Evolutionary conservation across 2,329 filamentous ascomycete species (phyloP).

Genomic region (Sporothrix pallida): DNA sequence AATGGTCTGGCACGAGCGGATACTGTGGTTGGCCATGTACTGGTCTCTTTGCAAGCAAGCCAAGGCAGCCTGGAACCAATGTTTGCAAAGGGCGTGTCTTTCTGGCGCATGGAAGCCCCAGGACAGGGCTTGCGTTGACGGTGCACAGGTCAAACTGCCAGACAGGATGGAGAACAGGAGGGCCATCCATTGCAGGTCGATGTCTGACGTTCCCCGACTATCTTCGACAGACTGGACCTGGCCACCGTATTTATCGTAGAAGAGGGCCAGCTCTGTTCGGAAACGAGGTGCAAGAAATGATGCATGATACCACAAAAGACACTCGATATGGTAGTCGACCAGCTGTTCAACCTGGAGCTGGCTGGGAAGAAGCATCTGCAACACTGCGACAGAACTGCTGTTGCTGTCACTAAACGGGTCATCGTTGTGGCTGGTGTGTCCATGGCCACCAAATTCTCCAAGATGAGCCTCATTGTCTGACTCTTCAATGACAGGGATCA

Average conservation of each 20-base stretch:
- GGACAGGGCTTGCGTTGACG: slow-evolving; percentile 42
- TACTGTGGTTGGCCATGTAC: slow-evolving; percentile 51
- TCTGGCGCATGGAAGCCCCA: slow-evolving; percentile 55
- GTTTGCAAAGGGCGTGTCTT: slow-evolving; percentile 48
- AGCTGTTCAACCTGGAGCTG: slow-evolving; percentile 38
- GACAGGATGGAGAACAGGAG: slow-evolving; percentile 53
- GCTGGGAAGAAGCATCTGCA: slow-evolving; percentile 40
- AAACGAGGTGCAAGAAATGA: slow-evolving; percentile 45
- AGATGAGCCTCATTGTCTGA: not conserved
- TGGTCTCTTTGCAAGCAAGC: slow-evolving; percentile 54
- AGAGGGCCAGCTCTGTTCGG: slow-evolving; percentile 46
- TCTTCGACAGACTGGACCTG: slow-evolving; percentile 40
- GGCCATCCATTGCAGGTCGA: slow-evolving; percentile 54
- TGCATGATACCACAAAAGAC: slow-evolving; percentile 42
- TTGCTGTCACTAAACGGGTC: not conserved
- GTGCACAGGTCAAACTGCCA: slow-evolving; percentile 51
- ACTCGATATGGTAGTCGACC: slow-evolving; percentile 39
- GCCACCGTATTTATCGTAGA: slow-evolving; percentile 46
- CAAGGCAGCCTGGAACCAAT: slow-evolving; percentile 54
- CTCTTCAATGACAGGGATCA: not conserved
- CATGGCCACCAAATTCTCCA: not conserved
- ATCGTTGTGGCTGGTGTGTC: not conserved
- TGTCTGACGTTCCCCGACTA: slow-evolving; percentile 33
- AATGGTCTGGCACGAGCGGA: slow-evolving; percentile 54
- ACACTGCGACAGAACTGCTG: slow-evolving; percentile 32